Conservation (phyloP, 1,284 basidiomycete genomes). For the Xanthoconium separans region DNA sequence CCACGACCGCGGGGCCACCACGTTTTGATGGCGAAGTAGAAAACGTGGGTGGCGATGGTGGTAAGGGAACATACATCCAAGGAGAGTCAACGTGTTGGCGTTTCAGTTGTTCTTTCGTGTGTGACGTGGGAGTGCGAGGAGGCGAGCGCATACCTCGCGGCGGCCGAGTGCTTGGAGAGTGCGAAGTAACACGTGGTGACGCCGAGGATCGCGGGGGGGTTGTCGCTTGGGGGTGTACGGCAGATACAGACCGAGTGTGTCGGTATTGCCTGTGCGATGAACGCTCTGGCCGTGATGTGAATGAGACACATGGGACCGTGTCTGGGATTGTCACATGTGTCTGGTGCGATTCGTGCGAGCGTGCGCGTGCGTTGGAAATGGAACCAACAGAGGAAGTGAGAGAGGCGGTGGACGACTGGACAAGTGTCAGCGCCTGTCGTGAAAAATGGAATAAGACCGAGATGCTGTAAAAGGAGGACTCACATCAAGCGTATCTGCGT, state of each 20-base stretch:
- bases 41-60: slow-evolving; percentile 30
- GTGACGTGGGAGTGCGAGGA: slow-evolving; percentile 17
- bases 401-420: slow-evolving; percentile 26
- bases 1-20: slow-evolving; percentile 21
- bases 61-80: slow-evolving; percentile 28
- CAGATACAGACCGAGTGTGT: slow-evolving; percentile 15
- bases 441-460: slow-evolving; percentile 10
- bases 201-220: slow-evolving; percentile 8
- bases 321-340: slow-evolving; percentile 24
- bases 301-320: slow-evolving; percentile 8
- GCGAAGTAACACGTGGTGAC: slow-evolving; percentile 9
- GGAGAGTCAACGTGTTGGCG: slow-evolving; percentile 23
- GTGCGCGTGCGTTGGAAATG: slow-evolving; percentile 23
- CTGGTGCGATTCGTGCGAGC: slow-evolving; percentile 30
- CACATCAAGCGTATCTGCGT: slow-evolving; percentile 24
- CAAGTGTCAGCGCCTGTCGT: slow-evolving; percentile 17
- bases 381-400: slow-evolving; percentile 35
- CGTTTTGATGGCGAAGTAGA: slow-evolving; percentile 20
- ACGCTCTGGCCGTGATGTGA: slow-evolving; percentile 3
- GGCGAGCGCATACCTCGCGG: slow-evolving; percentile 14
- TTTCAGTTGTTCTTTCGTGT: slow-evolving; percentile 12
- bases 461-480: slow-evolving; percentile 12
- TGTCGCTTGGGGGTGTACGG: not conserved
- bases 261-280: slow-evolving; percentile 5
- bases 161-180: slow-evolving; percentile 19